phyloP scores from a whole-genome alignment of 768 basidiomycete species.

The Crassisporium funariophilum region DNA sequence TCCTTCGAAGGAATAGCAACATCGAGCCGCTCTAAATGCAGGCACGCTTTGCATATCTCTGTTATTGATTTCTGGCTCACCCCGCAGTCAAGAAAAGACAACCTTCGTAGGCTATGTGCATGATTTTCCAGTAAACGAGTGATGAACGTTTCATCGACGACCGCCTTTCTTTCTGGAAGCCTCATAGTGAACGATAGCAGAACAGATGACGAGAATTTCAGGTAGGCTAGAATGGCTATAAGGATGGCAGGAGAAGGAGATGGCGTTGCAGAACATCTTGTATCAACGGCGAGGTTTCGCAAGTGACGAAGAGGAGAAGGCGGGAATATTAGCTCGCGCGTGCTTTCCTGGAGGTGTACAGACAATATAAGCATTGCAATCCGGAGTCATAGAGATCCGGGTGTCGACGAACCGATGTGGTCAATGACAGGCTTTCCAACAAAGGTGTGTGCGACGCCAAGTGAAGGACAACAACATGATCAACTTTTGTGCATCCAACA shows the following conservation, averaged over 20 bases:
- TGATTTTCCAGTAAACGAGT: slow-evolving; percentile 44
- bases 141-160: slow-evolving; percentile 41
- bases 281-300: slow-evolving; percentile 55
- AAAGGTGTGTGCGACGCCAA: slow-evolving; percentile 50
- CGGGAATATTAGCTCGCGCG: slow-evolving; percentile 27
- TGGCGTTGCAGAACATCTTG: slow-evolving; percentile 36
- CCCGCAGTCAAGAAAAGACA: slow-evolving; percentile 51
- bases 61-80: slow-evolving; percentile 41
- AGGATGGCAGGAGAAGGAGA: slow-evolving; percentile 32
- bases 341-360: slow-evolving; percentile 35
- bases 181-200: slow-evolving; percentile 45
- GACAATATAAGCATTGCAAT: slow-evolving; percentile 3
- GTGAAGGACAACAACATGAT: slow-evolving; percentile 51
- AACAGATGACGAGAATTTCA: slow-evolving; percentile 32
- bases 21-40: slow-evolving; percentile 49
- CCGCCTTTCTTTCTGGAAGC: slow-evolving; percentile 43
- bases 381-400: not conserved
- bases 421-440: slow-evolving; percentile 63
- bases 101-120: slow-evolving; percentile 40
- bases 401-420: slow-evolving; percentile 49
- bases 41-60: slow-evolving; percentile 44
- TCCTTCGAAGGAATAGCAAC: slow-evolving; percentile 55
- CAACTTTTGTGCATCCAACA: slow-evolving; percentile 57
- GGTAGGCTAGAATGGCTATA: slow-evolving; percentile 31
- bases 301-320: slow-evolving; percentile 42